phyloP scores from a whole-genome alignment of 2,329 filamentous ascomycete species.

The Xylaria sp. region DNA sequence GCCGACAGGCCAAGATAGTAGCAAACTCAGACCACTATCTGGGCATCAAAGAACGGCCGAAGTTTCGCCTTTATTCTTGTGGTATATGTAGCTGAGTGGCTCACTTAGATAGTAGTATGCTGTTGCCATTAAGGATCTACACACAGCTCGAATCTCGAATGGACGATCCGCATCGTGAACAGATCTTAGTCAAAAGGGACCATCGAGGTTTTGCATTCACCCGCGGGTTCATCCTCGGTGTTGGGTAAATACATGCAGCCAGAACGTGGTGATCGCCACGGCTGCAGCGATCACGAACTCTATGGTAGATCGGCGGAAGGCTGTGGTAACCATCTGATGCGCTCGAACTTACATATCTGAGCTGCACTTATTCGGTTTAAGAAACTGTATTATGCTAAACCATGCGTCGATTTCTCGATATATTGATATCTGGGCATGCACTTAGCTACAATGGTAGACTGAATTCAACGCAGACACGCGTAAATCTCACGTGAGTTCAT shows the following conservation, averaged over 20 bases:
- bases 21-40: neutral
- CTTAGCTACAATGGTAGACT: too few species aligned
- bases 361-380: neutral
- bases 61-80: constrained; percentile 2
- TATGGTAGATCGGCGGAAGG: too few species aligned
- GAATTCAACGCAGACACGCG: too few species aligned
- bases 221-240: neutral
- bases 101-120: neutral
- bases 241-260: constrained; percentile 5
- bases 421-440: too few species aligned
- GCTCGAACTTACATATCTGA: neutral
- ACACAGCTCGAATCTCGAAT: neutral
- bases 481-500: too few species aligned
- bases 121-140: neutral
- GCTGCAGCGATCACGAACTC: constrained; percentile 4
- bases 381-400: too few species aligned
- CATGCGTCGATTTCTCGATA: too few species aligned
- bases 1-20: neutral
- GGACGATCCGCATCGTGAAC: neutral
- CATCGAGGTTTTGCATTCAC: neutral
- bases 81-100: neutral
- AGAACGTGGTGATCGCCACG: constrained; percentile 4
- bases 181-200: neutral
- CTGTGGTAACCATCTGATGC: neutral
- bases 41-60: constrained; percentile 9